Percentiles rank a stretch among this genome's conserved stretches.
These are phyloP conservation scores for Chalara sp. DNA, from an alignment of 2,329 filamentous ascomycete genomes.

Conservation along the genomic window DNA sequence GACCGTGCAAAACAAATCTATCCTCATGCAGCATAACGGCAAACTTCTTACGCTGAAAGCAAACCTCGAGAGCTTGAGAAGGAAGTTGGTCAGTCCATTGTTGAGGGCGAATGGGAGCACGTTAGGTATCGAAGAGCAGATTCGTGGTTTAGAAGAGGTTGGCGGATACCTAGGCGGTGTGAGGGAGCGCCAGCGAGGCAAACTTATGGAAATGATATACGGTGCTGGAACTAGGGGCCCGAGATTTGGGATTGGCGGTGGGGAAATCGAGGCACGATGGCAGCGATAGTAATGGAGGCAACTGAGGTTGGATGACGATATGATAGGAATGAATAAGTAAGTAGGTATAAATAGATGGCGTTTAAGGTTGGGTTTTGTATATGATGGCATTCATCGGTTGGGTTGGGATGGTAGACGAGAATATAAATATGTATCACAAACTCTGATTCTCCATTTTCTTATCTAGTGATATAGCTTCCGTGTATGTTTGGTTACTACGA, in stretches of 20 bases:
- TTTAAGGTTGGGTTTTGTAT: too few species aligned
- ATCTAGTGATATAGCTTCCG: too few species aligned
- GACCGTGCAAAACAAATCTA: slow-evolving; percentile 80
- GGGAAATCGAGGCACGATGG: slow-evolving; percentile 14
- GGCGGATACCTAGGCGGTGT: slow-evolving; percentile 71
- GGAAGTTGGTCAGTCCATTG: slow-evolving; percentile 78
- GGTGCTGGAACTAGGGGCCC: slow-evolving; percentile 30
- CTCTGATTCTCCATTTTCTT: too few species aligned
- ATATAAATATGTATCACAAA: too few species aligned
- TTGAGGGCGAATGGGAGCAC: slow-evolving; percentile 65
- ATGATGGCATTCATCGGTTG: too few species aligned
- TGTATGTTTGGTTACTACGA: too few species aligned
- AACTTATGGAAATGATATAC: slow-evolving; percentile 75
- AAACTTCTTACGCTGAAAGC: slow-evolving; percentile 78
- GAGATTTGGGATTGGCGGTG: slow-evolving; percentile 5
- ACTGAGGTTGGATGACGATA: not conserved
- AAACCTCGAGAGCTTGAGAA: slow-evolving; percentile 75
- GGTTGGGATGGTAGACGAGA: too few species aligned
- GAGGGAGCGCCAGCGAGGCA: slow-evolving; percentile 72
- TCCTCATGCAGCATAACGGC: slow-evolving; percentile 81
- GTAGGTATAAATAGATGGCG: too few species aligned
- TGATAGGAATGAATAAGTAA: not conserved
- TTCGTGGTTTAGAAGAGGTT: slow-evolving; percentile 73
- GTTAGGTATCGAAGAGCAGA: slow-evolving; percentile 76
- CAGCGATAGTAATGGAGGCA: slow-evolving; percentile 3